These are phyloP conservation scores for Pleurotus sapidus DNA, from an alignment of 768 basidiomycete genomes.

Conservation along the genomic window DNA sequence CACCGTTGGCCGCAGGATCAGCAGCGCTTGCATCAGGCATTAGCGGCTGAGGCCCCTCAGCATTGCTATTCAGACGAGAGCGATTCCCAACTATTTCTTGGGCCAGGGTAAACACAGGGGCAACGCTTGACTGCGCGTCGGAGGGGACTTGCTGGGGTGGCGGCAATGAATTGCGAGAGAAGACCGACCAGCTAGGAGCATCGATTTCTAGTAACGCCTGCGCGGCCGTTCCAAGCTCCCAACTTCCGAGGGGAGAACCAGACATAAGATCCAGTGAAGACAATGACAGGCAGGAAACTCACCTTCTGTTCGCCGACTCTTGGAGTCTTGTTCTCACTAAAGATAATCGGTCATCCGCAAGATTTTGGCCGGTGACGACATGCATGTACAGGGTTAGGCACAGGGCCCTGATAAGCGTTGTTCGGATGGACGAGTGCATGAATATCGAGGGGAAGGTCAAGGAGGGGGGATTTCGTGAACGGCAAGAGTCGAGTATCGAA, in stretches of 20 bases:
- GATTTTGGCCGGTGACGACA: conserved; percentile 4
- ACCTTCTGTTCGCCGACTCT: conserved; percentile 1
- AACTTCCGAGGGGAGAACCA: conserved; percentile 25
- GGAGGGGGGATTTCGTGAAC: background rate
- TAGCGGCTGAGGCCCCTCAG: conserved; percentile 55
- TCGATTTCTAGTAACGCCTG: conserved; percentile 47
- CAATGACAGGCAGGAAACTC: background rate
- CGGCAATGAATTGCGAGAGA: conserved; percentile 28
- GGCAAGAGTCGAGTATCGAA: no score
- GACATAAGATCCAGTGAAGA: background rate
- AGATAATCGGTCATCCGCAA: background rate
- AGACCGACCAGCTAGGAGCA: conserved; percentile 43
- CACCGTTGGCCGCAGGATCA: conserved; percentile 79
- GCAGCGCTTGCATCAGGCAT: conserved; percentile 58
- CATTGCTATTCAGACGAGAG: conserved; percentile 35
- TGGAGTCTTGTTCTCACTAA: background rate
- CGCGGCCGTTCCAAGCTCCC: conserved; percentile 56
- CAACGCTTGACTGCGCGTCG: conserved; percentile 28
- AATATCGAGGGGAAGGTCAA: background rate
- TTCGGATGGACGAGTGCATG: background rate
- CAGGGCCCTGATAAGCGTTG: background rate
- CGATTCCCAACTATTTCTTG: conserved; percentile 46
- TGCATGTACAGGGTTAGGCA: background rate
- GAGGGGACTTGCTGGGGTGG: conserved; percentile 32
- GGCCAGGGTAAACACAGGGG: conserved; percentile 57